Percentiles rank a stretch among this genome's conserved stretches.
phyloP scores from a whole-genome alignment of 306 rosid genomes.

The Alnus glutinosa region DNA sequence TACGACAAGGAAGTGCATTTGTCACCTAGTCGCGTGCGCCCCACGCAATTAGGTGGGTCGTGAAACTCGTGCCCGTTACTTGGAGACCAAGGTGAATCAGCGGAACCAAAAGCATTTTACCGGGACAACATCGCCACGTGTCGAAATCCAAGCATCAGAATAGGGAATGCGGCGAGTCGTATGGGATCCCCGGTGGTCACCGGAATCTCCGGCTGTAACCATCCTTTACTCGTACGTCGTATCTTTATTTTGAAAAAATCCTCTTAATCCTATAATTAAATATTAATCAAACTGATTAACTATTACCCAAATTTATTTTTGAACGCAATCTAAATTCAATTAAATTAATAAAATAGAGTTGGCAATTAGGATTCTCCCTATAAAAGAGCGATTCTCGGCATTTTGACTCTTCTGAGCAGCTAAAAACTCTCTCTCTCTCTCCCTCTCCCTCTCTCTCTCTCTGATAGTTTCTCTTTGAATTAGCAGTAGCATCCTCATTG shows the following conservation, averaged over 20 bases:
- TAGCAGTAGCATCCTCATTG: not conserved
- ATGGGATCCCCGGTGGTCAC: constrained; percentile 1
- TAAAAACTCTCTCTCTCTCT: not conserved
- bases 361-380: constrained; percentile 30
- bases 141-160: not conserved
- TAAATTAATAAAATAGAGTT: not conserved
- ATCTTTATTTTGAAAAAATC: not conserved
- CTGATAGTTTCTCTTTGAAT: not conserved
- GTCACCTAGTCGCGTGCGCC: not conserved
- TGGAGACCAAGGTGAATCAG: not conserved
- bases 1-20: not conserved
- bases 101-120: not conserved
- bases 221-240: not conserved
- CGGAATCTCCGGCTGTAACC: constrained; percentile 11
- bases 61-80: not conserved
- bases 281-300: not conserved
- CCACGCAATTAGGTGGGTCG: not conserved
- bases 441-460: not conserved
- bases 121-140: constrained; percentile 6
- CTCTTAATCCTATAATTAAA: not conserved
- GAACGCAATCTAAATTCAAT: not conserved
- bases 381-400: constrained; percentile 21
- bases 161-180: constrained; percentile 31
- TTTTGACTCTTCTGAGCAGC: constrained; percentile 18
- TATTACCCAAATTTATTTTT: too few species aligned